Base-by-base conservation (phyloP, 345 rosid genomes). In the Euphorbia tirucalli region DNA sequence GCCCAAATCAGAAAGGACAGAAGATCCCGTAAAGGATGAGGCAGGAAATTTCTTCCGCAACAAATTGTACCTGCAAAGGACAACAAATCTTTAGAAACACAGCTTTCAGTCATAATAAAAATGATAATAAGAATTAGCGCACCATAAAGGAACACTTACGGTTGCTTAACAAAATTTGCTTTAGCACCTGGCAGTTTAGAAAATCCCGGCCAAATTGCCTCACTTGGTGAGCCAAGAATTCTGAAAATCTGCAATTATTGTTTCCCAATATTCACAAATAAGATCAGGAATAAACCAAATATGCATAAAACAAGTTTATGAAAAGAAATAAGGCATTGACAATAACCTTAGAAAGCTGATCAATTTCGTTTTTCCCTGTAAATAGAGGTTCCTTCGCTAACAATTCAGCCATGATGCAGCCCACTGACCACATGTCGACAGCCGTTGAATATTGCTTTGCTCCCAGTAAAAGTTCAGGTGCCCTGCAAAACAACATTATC, bases 391-490 rank as follows among this genome's bases (percentile, higher is more conserved):
- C 85, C 44, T 82, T 89, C 13, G 88, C 80, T 77, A 93, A 84
- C 70, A 93, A 65, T 72, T 93, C 98, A 22, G 94, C 97, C 97
- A 93, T 93, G 59, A 93, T 91, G 75, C 97, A 93, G 46, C 98
- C 97, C 6, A 91, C 68, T 4, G 98, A 93, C 98, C 98, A 93
- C 97, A 93, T 93, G 82, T 93, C 98, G 68, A 93, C 80, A 30
- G 93, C 96, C 44, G 92, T 88, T 31, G 97, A 91, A 78, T 93
- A 91, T 74, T 83, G 70, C 71, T 91, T 88, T 35, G 90, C 88
- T 79, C 93, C 98, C 50, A 91, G 73, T 1, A 93, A 83, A 59
- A 89, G 96, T 75, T 91, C 97, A 7, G 97, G 97, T 64, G 97
- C 93, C 74, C 98, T 92, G 83, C 75, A 85, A 69, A 19, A 22